Evolutionary conservation across 306 rosid species (phyloP), one percentile per base, ranked within the genome.

Genomic region (Prunus mume): DNA sequence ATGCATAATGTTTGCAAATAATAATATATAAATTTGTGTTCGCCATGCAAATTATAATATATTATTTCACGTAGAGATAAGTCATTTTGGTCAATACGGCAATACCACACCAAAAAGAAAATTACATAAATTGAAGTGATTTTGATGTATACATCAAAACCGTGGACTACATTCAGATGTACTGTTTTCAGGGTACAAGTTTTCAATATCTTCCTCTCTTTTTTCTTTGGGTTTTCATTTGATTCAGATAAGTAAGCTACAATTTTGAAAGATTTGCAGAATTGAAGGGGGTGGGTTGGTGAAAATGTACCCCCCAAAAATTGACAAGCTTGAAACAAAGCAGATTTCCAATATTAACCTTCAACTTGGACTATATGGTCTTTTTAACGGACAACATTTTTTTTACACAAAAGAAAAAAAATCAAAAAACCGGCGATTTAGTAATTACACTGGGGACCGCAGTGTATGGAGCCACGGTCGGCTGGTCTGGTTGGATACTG

Each of bases 401-500:
- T 2, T 5, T 15, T 2, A 57, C 10, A 22, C 18, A 24, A 58
- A 58, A 22, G 3, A 41, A 27, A 24, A 15, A 64, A 32, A 0
- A 15, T 3, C 5, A 32, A 64, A 18, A 64, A 32, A 2, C 32
- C 46, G 45, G 47, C 49, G 69, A 64, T 17, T 64, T 6, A 32
- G 9, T 34, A 9, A 18, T 4, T 27, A 22, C 43, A 25, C 17
- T 20, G 38, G 27, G 27, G 66, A 71, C 56, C 50, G 27, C 61
- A n/a, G 50, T 18, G 25, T 38, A 41, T 19, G 41, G 71, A 56
- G 63, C 38, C 19, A 12, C 50, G 78, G 86, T 65, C 72, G 83
- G 86, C 61, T 65, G 71, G 74, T 70, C 69, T 79, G 81, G 65
- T 79, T 83, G 73, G 82, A 76, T 61, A 79, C 84, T 62, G 67